Base-by-base conservation (phyloP, 2,329 filamentous ascomycete genomes). In the Pleoardoris graminearum region DNA sequence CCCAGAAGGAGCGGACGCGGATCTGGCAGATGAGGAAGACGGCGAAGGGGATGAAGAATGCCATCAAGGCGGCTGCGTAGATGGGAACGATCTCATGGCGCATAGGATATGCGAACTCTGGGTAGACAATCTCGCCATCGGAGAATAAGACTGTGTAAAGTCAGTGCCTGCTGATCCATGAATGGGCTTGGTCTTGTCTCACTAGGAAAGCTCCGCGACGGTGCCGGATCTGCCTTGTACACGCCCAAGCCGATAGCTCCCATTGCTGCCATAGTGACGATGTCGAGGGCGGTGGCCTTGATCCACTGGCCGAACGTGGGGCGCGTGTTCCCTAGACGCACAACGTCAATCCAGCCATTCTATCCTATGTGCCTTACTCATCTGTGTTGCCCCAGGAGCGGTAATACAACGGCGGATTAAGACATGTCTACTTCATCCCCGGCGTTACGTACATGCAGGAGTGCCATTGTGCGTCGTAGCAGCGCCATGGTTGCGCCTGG, bases 21-120 rank as follows among this genome's bases (percentile, higher is more conserved):
- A 90, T 80, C 70, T 90, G 87, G 74, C 85, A 81, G 48, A 85
- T 60, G 2, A 88, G 72, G 62, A 91, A 83, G 68, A 88, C 72
- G 55, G 78, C 69, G 62, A 90, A 86, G 7, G 88, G 87, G 21
- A 90, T 75, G 2, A 90, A 67, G 25, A 81, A 76, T 12, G 83
- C 85, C 16, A 90, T 76, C 16, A 91, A 71, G 1, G 87, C 87
- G 8, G 87, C 86, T 1, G 82, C 77, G 83, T 84, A 89, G 65
- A 88, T 89, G 21, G 88, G 87, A 6, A 90, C 71, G 64, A 89
- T 87, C 62, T 89, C 85, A 38, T 86, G 82, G 54, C 87, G 84
- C 21, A 88, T 71, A 0, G 87, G 86, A 66, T 89, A 90, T 23
- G 85, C 86, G 59, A 89, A 89, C 54, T 89, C 68, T 0, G 88